phyloP scores from a whole-genome alignment of 768 basidiomycete species.

The Peribolospora baueri region DNA sequence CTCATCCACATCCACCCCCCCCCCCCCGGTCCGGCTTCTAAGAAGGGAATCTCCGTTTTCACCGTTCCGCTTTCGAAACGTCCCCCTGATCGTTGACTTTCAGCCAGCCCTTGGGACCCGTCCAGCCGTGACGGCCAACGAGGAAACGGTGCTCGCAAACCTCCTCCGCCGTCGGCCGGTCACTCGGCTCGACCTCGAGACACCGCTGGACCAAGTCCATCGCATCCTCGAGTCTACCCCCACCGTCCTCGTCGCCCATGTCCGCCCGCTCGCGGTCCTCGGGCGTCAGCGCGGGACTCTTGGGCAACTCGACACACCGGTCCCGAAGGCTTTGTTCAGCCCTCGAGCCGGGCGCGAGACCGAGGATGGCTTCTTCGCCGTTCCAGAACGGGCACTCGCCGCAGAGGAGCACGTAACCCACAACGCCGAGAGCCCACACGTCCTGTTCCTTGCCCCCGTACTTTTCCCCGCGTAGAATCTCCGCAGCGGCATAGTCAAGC shows the following conservation, averaged over 20 bases:
- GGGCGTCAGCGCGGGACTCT: background rate
- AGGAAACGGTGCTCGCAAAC: constrained; percentile 61
- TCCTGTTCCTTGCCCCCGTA: constrained; percentile 95
- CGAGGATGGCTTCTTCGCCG: constrained; percentile 9
- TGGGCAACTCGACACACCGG: constrained; percentile 36
- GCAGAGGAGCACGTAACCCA: constrained; percentile 70
- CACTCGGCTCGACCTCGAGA: constrained; percentile 47
- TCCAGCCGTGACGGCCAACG: constrained; percentile 55
- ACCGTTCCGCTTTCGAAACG: too few species aligned
- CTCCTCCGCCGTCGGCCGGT: constrained; percentile 64
- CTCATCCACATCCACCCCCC: too few species aligned
- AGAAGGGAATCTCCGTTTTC: too few species aligned
- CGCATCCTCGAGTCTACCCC: constrained; percentile 61
- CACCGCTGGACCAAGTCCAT: constrained; percentile 62
- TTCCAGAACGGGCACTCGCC: constrained; percentile 27
- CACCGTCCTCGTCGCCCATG: constrained; percentile 64
- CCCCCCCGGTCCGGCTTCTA: too few species aligned
- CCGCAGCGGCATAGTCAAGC: constrained; percentile 61
- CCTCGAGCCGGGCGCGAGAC: constrained; percentile 7
- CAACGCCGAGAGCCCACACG: constrained; percentile 93
- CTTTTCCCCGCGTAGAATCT: constrained; percentile 79
- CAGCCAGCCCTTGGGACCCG: constrained; percentile 4
- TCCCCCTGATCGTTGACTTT: too few species aligned
- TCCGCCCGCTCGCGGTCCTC: constrained; percentile 37
- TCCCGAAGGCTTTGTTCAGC: constrained; percentile 7